Evolutionary conservation across 441 rosid genomes (phyloP).

Genomic region (Euphorbia schlechtendalii): DNA sequence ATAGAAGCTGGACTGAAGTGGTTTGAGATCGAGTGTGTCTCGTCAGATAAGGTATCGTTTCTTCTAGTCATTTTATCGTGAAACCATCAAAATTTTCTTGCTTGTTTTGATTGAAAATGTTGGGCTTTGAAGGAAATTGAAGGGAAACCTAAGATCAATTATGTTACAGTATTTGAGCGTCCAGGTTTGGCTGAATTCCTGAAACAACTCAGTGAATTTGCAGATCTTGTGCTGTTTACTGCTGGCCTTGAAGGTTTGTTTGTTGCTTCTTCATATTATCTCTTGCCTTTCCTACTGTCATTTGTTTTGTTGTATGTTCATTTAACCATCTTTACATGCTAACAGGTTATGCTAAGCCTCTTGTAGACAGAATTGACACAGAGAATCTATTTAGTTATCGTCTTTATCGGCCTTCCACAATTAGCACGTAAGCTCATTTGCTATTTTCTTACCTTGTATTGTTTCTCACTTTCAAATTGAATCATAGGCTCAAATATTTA

Average conservation of each 20-base stretch:
- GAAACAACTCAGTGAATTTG: slow-evolving; percentile 62
- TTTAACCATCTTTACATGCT: slow-evolving; percentile 9
- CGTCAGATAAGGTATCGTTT: slow-evolving; percentile 69
- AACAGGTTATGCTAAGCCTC: slow-evolving; percentile 88
- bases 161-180: slow-evolving; percentile 93
- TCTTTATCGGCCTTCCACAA: slow-evolving; percentile 87
- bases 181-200: slow-evolving; percentile 84
- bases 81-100: not conserved
- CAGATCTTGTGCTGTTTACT: slow-evolving; percentile 82
- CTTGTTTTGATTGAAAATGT: slow-evolving; percentile 26
- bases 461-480: not conserved
- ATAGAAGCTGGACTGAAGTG: slow-evolving; percentile 67
- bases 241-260: slow-evolving; percentile 94
- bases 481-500: not conserved
- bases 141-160: slow-evolving; percentile 77
- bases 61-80: slow-evolving; percentile 5
- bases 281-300: slow-evolving; percentile 8
- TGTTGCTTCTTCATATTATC: not conserved
- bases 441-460: not conserved
- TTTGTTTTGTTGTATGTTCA: slow-evolving; percentile 1
- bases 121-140: slow-evolving; percentile 54
- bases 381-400: slow-evolving; percentile 57
- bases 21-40: slow-evolving; percentile 75
- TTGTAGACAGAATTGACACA: slow-evolving; percentile 73
- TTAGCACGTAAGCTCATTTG: slow-evolving; percentile 58